Conservation (phyloP, 305 asterid species). For the Andrographis paniculata region DNA sequence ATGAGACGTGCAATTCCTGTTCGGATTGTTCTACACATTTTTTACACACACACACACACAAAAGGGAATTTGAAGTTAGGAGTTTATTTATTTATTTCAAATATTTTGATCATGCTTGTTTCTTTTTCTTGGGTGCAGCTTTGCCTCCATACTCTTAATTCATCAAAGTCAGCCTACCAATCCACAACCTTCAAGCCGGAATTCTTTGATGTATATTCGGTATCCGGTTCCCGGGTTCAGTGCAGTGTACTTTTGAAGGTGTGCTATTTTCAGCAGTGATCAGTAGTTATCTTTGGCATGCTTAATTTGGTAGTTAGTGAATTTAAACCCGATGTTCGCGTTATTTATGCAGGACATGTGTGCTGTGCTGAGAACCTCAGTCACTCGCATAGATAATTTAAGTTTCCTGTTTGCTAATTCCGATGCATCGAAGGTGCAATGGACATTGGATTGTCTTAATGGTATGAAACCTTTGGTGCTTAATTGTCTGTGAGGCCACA, state of each 20-base stretch:
- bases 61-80: too few species aligned
- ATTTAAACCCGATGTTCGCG: slow-evolving; percentile 6
- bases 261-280: slow-evolving; percentile 2
- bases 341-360: slow-evolving; percentile 55
- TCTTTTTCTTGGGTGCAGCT: slow-evolving; percentile 39
- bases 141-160: slow-evolving; percentile 61
- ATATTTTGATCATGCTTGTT: background rate
- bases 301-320: background rate
- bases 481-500: slow-evolving; percentile 4
- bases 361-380: slow-evolving; percentile 76
- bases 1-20: too few species aligned
- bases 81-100: background rate
- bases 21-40: too few species aligned
- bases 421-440: slow-evolving; percentile 81
- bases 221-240: slow-evolving; percentile 49
- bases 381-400: slow-evolving; percentile 66
- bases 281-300: slow-evolving; percentile 7
- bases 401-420: slow-evolving; percentile 49
- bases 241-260: slow-evolving; percentile 90
- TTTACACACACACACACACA: too few species aligned
- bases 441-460: slow-evolving; percentile 73
- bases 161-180: slow-evolving; percentile 91
- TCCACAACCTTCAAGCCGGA: slow-evolving; percentile 69
- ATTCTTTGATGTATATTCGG: slow-evolving; percentile 65
- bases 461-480: slow-evolving; percentile 35